Conservation (phyloP, 164 flowering plant species). For the Tetrastigma voinierianum region DNA sequence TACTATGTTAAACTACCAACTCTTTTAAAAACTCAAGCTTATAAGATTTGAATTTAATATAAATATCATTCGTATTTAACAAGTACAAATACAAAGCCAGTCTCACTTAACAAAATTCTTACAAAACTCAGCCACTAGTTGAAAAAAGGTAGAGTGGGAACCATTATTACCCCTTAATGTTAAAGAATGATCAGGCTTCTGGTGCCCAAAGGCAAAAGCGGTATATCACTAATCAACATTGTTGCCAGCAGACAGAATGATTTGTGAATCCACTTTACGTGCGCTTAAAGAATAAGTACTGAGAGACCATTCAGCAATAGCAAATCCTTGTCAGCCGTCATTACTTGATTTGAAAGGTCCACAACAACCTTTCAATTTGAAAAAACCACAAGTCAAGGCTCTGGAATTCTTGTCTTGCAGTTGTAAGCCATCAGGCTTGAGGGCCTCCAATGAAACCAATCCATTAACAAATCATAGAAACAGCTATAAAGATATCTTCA, state of each 20-base stretch:
- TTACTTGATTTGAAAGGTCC: background rate
- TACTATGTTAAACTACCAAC: no score
- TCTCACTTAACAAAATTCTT: no score
- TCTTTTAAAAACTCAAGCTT: no score
- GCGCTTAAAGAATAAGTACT: background rate
- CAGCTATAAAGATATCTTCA: no score
- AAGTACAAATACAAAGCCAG: no score
- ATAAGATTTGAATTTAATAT: no score
- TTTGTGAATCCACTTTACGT: background rate
- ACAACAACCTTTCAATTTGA: slow-evolving; percentile 1
- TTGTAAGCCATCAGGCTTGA: background rate
- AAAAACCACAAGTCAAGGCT: background rate
- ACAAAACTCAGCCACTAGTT: background rate
- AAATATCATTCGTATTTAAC: no score
- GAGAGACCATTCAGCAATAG: background rate
- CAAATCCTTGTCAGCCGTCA: background rate
- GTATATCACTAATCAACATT: background rate
- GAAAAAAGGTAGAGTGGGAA: no score
- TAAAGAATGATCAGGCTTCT: background rate
- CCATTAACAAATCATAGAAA: background rate
- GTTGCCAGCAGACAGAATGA: background rate
- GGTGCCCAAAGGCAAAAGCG: background rate
- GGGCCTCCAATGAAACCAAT: background rate
- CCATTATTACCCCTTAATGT: background rate
- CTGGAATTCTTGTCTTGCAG: background rate